Evolutionary conservation across 2,329 filamentous ascomycete species (phyloP), one percentile per base, ranked within the genome.

Genomic region (Lecanosticta acicola): DNA sequence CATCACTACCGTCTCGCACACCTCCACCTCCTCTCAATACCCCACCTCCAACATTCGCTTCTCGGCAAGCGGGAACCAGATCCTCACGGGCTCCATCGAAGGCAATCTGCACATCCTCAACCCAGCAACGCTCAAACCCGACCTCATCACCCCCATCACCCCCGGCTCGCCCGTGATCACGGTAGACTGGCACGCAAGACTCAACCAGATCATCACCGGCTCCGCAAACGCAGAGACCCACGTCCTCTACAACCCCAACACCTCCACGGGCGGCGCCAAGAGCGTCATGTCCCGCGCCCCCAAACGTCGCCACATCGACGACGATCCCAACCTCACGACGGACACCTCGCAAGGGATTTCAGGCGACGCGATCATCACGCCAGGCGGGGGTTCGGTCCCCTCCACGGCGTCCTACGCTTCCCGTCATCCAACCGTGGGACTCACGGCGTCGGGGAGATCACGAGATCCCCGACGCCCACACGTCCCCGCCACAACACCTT

Each of bases 141-240:
- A 96, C 63, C 80, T 88, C 21, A 81, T 91, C 45, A 94, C 91
- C 2, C 84, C 87, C 2, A 81, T 98, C n/a, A 96, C 91, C 0
- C 84, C 88, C 0, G 85, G 84, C 11, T 86, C 83, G 4, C 79
- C 91, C 1, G 71, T 98, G 7, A 86, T 97, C 51, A 82, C 83
- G 2, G 87, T 94, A 19, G 74, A 86, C 51, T 98, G 93, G 93
- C 91, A 98, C 61, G 77, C 85, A 16, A 94, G 89, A 67, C 81
- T 98, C 62, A 97, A 98, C 65, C 93, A 98, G 63, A 95, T 98
- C 60, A 69, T 97, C 53, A 94, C 91, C 7, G 91, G 90, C 48
- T 96, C 91, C 37, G 88, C 88, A 42, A 95, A 96, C 61, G 83
- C 84, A 46, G 86, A 94, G 67, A 89, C 86, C 0, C 91, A 90